These are phyloP conservation scores for Staphylotrichum longicolle DNA, from an alignment of 495 filamentous ascomycete genomes.

Conservation along the genomic window DNA sequence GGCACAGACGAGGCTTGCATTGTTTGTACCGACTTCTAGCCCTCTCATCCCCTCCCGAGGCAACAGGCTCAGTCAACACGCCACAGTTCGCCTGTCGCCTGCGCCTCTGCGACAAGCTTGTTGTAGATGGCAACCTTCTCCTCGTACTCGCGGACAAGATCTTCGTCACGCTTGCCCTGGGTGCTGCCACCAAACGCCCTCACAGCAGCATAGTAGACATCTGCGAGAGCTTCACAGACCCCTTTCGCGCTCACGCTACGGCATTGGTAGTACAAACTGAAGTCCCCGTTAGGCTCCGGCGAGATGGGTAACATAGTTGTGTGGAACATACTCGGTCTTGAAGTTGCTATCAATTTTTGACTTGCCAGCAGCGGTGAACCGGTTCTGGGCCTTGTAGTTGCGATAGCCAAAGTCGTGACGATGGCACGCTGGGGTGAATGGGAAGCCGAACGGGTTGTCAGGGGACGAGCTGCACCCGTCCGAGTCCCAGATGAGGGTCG, in stretches of 20 bases:
- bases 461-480: constrained; percentile 43
- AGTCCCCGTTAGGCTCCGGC: not conserved
- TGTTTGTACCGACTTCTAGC: too few relatives aligned
- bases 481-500: constrained; percentile 38
- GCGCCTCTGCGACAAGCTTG: constrained; percentile 32
- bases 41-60: too few relatives aligned
- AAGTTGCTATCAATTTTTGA: constrained; percentile 43
- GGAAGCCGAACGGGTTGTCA: constrained; percentile 45
- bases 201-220: constrained; percentile 49
- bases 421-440: constrained; percentile 42
- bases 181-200: constrained; percentile 37
- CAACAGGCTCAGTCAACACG: too few relatives aligned
- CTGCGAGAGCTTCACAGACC: constrained; percentile 38
- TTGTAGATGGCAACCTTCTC: constrained; percentile 36
- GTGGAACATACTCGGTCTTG: constrained; percentile 33
- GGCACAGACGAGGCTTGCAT: too few relatives aligned
- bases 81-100: constrained; percentile 30
- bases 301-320: not conserved
- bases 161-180: constrained; percentile 31
- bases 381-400: constrained; percentile 42
- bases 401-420: constrained; percentile 52
- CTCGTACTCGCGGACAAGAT: constrained; percentile 32
- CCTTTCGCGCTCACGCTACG: constrained; percentile 4
- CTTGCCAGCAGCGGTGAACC: constrained; percentile 38
- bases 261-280: constrained; percentile 39